Conservation (phyloP, 2,329 filamentous ascomycete species). For the Cladorrhinum sp. region DNA sequence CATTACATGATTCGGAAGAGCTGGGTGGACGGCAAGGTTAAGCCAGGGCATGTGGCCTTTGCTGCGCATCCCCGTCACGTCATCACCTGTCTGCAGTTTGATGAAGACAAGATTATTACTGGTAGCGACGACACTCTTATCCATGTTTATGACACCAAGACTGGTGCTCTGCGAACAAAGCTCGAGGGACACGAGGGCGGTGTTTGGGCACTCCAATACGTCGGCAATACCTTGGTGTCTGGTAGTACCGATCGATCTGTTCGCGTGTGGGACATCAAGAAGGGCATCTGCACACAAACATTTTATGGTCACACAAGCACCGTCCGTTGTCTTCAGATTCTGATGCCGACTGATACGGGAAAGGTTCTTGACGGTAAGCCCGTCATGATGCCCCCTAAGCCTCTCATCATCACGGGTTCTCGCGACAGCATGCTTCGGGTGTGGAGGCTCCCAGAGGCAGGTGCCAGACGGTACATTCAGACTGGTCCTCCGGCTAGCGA, state of each 20-base stretch:
- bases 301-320: conserved; percentile 98
- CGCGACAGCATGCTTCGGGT: conserved; percentile 91
- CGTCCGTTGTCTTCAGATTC: conserved; percentile 89
- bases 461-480: conserved; percentile 75
- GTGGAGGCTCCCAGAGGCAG: conserved; percentile 84
- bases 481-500: conserved; percentile 70
- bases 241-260: conserved; percentile 95
- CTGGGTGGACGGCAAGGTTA: conserved; percentile 84
- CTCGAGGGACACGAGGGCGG: conserved; percentile 94
- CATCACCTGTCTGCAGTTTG: conserved; percentile 96
- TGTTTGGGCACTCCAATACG: conserved; percentile 95
- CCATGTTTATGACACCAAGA: conserved; percentile 96
- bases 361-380: conserved; percentile 67
- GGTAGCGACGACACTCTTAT: conserved; percentile 97
- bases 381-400: conserved; percentile 89
- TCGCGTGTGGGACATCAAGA: conserved; percentile 98
- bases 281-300: conserved; percentile 86
- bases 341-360: conserved; percentile 80
- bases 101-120: conserved; percentile 96
- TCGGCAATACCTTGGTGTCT: conserved; percentile 91
- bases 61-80: conserved; percentile 95
- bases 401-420: conserved; percentile 94
- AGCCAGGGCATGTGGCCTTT: conserved; percentile 90
- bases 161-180: conserved; percentile 76
- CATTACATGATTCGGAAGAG: conserved; percentile 86